A percentile compares a stretch with the other conserved stretches of the same genome.
phyloP scores from a whole-genome alignment of 2,329 filamentous ascomycete species.

The Ceratocystis variospora region DNA sequence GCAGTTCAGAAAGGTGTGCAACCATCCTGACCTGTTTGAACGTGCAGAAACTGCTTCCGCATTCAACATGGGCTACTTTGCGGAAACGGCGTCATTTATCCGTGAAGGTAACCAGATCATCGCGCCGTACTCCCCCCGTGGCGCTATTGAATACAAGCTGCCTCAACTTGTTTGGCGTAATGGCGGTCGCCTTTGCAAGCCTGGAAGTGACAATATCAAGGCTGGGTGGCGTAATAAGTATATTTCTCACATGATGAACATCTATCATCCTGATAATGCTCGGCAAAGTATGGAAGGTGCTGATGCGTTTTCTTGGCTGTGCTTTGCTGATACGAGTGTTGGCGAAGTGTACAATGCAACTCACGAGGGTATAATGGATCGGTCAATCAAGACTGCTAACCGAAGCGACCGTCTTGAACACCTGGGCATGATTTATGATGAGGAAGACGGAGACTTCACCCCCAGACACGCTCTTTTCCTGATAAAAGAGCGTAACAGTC shows the following conservation, averaged over 20 bases:
- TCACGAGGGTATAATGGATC: slow-evolving; percentile 57
- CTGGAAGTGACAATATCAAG: slow-evolving; percentile 56
- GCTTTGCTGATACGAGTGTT: slow-evolving; percentile 67
- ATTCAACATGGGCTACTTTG: slow-evolving; percentile 71
- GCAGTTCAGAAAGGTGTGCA: slow-evolving; percentile 99
- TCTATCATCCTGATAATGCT: slow-evolving; percentile 75
- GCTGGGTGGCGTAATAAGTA: slow-evolving; percentile 73
- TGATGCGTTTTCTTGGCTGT: slow-evolving; percentile 73
- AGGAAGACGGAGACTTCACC: slow-evolving; percentile 50
- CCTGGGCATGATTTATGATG: slow-evolving; percentile 58
- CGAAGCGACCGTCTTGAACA: slow-evolving; percentile 47
- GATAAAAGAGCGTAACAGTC: slow-evolving; percentile 57
- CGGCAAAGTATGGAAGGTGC: slow-evolving; percentile 45
- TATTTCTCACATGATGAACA: slow-evolving; percentile 70
- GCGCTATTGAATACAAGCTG: slow-evolving; percentile 68
- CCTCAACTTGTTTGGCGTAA: slow-evolving; percentile 74
- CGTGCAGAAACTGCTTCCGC: slow-evolving; percentile 83
- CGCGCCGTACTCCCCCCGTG: slow-evolving; percentile 78
- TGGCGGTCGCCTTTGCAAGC: slow-evolving; percentile 59
- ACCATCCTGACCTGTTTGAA: slow-evolving; percentile 94
- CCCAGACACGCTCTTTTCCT: slow-evolving; percentile 70
- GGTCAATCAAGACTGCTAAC: slow-evolving; percentile 48
- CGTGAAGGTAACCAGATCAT: slow-evolving; percentile 70
- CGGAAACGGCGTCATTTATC: slow-evolving; percentile 88
- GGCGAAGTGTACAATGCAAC: slow-evolving; percentile 58